These are phyloP conservation scores for Candida krabiensis DNA, from an alignment of 805 yeast genomes.

Conservation along the genomic window DNA sequence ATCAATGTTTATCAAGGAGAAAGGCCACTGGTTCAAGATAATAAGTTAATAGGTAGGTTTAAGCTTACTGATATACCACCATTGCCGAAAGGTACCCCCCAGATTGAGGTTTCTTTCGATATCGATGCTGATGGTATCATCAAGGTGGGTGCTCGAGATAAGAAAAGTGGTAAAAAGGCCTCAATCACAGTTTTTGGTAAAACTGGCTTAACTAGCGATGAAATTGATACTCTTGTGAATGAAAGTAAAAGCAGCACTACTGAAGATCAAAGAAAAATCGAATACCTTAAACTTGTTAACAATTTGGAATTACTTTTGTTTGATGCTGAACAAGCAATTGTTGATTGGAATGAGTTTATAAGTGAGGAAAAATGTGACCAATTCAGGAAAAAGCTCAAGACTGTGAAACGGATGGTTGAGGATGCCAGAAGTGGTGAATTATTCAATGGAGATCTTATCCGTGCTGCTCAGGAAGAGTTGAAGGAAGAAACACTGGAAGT, in stretches of 20 bases:
- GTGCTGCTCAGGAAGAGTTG: conserved; percentile 37
- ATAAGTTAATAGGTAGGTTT: conserved; percentile 92
- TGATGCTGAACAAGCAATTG: conserved; percentile 36
- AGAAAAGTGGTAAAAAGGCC: conserved; percentile 90
- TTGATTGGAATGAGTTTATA: conserved; percentile 23
- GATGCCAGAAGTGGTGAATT: conserved; percentile 33
- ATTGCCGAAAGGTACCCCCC: conserved; percentile 86
- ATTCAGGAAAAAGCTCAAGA: conserved; percentile 21
- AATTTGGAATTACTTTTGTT: conserved; percentile 39
- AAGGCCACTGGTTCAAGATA: conserved; percentile 92
- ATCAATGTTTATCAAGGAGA: conserved; percentile 98
- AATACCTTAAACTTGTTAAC: conserved; percentile 77
- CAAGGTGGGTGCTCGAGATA: conserved; percentile 92
- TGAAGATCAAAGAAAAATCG: conserved; percentile 51
- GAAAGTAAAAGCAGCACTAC: conserved; percentile 89
- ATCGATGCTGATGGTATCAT: conserved; percentile 97
- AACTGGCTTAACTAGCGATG: conserved; percentile 86
- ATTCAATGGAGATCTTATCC: conserved; percentile 28
- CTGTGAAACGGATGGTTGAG: conserved; percentile 28
- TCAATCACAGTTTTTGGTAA: conserved; percentile 96
- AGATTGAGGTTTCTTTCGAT: conserved; percentile 90
- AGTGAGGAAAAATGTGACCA: conserved; percentile 12
- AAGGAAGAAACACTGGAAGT: conserved; percentile 28
- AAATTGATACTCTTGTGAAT: conserved; percentile 86
- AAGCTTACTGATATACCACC: conserved; percentile 90